Conservation (phyloP, 768 basidiomycete species). For the Paxillus involutus region DNA sequence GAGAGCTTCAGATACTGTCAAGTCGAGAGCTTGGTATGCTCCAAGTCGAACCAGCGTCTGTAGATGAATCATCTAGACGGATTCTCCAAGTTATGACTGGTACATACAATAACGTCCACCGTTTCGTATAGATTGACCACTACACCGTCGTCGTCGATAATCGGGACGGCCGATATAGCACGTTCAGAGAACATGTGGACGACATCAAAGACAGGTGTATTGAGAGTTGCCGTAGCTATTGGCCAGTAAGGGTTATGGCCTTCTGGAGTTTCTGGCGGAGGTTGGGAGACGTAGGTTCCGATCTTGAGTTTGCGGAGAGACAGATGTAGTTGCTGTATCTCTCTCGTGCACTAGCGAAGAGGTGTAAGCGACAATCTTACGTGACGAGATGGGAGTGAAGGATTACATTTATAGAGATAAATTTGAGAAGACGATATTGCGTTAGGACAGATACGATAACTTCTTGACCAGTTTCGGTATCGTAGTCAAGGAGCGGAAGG, state of each 20-base stretch:
- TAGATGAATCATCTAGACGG: conserved; percentile 3
- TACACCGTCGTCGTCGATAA: conserved; percentile 87
- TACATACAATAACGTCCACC: conserved; percentile 89
- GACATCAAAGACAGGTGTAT: conserved; percentile 94
- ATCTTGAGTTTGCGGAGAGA: conserved; percentile 86
- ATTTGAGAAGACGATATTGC: conserved; percentile 97
- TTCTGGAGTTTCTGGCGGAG: conserved; percentile 45
- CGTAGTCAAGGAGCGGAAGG: conserved; percentile 89
- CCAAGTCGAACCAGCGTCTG: conserved; percentile 94
- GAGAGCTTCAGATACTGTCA: conserved; percentile 90
- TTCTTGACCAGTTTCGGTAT: conserved; percentile 92
- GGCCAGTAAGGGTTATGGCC: conserved; percentile 80
- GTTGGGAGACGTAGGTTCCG: conserved; percentile 82
- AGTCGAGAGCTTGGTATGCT: conserved; percentile 93
- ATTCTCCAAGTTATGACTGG: background rate
- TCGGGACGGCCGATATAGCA: conserved; percentile 95
- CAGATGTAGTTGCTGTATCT: conserved; percentile 78
- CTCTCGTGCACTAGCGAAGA: conserved; percentile 69
- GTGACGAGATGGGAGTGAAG: background rate
- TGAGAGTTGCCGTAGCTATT: conserved; percentile 86
- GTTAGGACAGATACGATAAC: conserved; percentile 95
- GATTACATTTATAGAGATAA: conserved; percentile 93
- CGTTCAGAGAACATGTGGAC: conserved; percentile 98
- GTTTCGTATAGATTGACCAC: conserved; percentile 98
- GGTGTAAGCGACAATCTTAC: conserved; percentile 9